These are phyloP conservation scores for Fusarium sp. DNA, from an alignment of 2,329 filamentous ascomycete species.

Conservation along the genomic window DNA sequence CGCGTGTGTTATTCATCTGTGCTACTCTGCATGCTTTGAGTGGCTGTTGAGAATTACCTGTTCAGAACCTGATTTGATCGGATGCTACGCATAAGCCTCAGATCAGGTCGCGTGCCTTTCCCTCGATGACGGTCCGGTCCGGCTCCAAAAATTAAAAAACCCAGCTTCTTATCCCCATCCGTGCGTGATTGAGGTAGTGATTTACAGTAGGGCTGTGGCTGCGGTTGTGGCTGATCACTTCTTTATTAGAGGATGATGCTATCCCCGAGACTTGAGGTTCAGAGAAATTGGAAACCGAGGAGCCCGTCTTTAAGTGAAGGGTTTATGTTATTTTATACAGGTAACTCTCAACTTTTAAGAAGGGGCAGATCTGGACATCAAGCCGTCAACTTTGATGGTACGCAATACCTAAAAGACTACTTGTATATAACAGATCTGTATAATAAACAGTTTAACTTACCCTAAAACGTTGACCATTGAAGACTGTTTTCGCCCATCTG, in stretches of 20 bases:
- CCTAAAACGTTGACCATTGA: background rate
- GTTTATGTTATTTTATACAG: background rate
- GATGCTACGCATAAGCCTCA: slow-evolving; percentile 8
- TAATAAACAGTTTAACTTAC: background rate
- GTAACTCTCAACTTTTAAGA: background rate
- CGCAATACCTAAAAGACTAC: background rate
- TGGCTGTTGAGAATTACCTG: slow-evolving; percentile 9
- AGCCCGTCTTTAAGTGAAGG: background rate
- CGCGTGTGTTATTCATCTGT: slow-evolving; percentile 10
- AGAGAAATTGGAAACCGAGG: no score
- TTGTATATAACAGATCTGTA: background rate
- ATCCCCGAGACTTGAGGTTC: background rate
- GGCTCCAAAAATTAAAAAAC: slow-evolving; percentile 5
- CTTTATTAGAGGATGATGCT: background rate
- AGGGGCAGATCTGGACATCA: no score
- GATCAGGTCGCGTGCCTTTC: slow-evolving; percentile 24
- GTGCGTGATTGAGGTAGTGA: background rate
- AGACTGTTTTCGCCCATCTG: background rate
- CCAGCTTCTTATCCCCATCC: slow-evolving; percentile 8
- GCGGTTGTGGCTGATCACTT: slow-evolving; percentile 1
- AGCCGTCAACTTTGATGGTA: background rate
- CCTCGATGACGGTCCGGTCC: slow-evolving; percentile 23
- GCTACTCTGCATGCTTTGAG: slow-evolving; percentile 13
- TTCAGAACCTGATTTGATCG: slow-evolving; percentile 15
- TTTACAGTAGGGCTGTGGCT: slow-evolving; percentile 7